Conservation (phyloP, 768 basidiomycete genomes). For the Serendipita sp. region DNA sequence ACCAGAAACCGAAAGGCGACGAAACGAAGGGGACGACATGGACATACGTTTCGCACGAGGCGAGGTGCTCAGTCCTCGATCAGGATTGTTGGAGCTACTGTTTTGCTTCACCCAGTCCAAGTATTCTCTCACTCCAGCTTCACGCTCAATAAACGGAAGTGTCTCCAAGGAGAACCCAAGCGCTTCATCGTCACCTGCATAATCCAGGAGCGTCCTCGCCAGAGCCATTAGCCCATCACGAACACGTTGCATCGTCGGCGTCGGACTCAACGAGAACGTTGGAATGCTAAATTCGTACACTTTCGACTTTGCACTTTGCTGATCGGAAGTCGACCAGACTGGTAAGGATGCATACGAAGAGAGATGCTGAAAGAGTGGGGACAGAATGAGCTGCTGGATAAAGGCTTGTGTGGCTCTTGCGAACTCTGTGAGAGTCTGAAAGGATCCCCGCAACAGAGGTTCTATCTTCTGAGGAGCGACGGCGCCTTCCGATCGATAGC, state of each 20-base stretch:
- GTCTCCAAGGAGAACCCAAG: slow-evolving; percentile 77
- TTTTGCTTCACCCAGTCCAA: slow-evolving; percentile 4
- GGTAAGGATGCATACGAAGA: slow-evolving; percentile 50
- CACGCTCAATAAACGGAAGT: slow-evolving; percentile 51
- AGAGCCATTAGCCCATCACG: slow-evolving; percentile 92
- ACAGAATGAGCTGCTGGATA: slow-evolving; percentile 69
- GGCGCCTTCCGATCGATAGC: neutral
- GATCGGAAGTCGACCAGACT: slow-evolving; percentile 41
- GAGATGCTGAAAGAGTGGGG: slow-evolving; percentile 64
- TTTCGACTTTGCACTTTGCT: slow-evolving; percentile 28
- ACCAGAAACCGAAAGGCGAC: slow-evolving; percentile 21
- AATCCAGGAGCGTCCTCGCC: slow-evolving; percentile 85
- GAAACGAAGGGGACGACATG: slow-evolving; percentile 30
- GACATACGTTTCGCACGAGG: neutral
- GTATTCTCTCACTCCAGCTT: slow-evolving; percentile 20
- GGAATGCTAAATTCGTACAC: slow-evolving; percentile 53
- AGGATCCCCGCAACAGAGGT: slow-evolving; percentile 36
- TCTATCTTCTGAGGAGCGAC: neutral
- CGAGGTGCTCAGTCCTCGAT: neutral
- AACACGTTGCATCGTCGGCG: slow-evolving; percentile 71
- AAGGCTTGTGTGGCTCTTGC: slow-evolving; percentile 60
- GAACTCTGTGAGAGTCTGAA: slow-evolving; percentile 42
- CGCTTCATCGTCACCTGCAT: slow-evolving; percentile 72
- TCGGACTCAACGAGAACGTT: slow-evolving; percentile 85
- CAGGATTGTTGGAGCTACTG: neutral